Evolutionary conservation across 371 early-diverging fungal species (phyloP).

Genomic region (Rhizopus delemar): DNA sequence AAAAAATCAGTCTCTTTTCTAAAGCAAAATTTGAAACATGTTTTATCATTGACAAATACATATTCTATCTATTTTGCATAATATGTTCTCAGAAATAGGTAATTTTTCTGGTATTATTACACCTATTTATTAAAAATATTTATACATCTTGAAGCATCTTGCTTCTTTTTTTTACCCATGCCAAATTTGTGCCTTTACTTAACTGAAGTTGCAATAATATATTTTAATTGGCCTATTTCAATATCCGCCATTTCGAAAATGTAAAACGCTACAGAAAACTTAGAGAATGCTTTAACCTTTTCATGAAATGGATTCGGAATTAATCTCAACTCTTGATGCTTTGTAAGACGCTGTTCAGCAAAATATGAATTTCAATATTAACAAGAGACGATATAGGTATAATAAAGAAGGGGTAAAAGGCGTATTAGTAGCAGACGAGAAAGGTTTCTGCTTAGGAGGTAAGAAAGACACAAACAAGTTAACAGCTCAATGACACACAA

Average conservation of each 20-base stretch:
- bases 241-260: not conserved
- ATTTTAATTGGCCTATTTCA: not conserved
- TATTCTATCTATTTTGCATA: no score
- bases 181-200: no score
- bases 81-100: no score
- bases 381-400: constrained; percentile 19
- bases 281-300: not conserved
- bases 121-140: no score
- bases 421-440: constrained; percentile 49
- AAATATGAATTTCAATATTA: no score
- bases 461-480: not conserved
- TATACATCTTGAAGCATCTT: no score
- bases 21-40: no score
- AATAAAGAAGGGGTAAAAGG: constrained; percentile 49
- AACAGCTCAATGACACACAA: not conserved
- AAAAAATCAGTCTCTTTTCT: no score
- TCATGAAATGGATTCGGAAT: constrained; percentile 31
- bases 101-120: no score
- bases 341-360: constrained; percentile 18
- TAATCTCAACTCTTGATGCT: constrained; percentile 30
- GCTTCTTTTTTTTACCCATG: no score
- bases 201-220: no score
- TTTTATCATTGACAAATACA: no score
- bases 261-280: not conserved
- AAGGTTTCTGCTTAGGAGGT: constrained; percentile 50